Percentiles rank a stretch among this genome's conserved stretches.
These are phyloP conservation scores for Monosporascus cannonballus DNA, from an alignment of 2,329 filamentous ascomycete species.

Conservation along the genomic window DNA sequence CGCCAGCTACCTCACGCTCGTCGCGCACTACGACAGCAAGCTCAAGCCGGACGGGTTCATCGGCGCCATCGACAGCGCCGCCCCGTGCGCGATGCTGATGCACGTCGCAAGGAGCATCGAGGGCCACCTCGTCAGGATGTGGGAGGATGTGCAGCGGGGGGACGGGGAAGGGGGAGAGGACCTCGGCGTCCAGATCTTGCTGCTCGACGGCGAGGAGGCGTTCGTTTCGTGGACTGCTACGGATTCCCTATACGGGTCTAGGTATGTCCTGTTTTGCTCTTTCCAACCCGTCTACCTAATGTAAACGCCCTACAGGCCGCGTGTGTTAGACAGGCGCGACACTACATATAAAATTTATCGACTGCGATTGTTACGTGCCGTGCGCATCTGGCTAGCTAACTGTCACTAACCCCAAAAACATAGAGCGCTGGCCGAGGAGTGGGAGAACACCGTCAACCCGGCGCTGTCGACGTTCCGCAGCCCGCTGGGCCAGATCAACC, in stretches of 20 bases:
- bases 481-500: constrained; percentile 63
- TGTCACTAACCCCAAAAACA: constrained; percentile 4
- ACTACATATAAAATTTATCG: too few species aligned
- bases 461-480: constrained; percentile 64
- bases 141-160: constrained; percentile 59
- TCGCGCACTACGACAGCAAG: constrained; percentile 82
- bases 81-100: constrained; percentile 78
- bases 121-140: constrained; percentile 64
- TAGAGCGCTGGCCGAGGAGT: constrained; percentile 62
- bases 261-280: constrained; percentile 35
- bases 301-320: too few species aligned
- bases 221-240: constrained; percentile 65
- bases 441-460: constrained; percentile 61
- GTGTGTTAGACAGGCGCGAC: too few species aligned
- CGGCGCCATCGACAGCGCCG: constrained; percentile 78
- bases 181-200: constrained; percentile 70
- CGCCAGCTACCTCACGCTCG: constrained; percentile 67
- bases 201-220: constrained; percentile 80
- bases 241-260: constrained; percentile 73
- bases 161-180: constrained; percentile 51
- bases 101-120: constrained; percentile 70
- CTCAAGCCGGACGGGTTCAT: constrained; percentile 68
- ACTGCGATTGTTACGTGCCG: too few species aligned
- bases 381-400: neutral
- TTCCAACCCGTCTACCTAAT: neutral